These are phyloP conservation scores for Trichosanthes cucumerina DNA, from an alignment of 306 rosid species.

Conservation along the genomic window DNA sequence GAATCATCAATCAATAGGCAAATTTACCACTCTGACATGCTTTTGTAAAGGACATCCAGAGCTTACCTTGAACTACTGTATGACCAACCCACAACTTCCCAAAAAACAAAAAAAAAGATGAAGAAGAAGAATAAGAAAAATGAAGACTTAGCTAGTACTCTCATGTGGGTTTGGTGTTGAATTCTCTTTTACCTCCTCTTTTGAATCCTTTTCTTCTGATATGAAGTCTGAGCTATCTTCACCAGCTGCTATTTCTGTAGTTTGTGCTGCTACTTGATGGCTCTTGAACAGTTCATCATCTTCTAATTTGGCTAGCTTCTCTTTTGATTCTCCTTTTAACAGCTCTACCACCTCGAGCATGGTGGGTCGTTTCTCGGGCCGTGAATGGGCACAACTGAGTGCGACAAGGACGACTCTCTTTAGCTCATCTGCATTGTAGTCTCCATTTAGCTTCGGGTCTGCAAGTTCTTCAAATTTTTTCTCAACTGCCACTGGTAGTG, in stretches of 20 bases:
- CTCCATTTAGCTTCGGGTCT: constrained; percentile 73
- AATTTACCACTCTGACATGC: neutral
- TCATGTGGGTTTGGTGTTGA: constrained; percentile 16
- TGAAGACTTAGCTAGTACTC: neutral
- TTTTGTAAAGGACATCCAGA: neutral
- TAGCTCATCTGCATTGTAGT: constrained; percentile 65
- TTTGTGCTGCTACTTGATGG: constrained; percentile 20
- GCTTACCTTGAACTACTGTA: neutral
- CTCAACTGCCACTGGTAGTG: constrained; percentile 69
- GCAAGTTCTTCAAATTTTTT: constrained; percentile 50
- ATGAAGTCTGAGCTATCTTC: constrained; percentile 72
- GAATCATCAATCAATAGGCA: neutral
- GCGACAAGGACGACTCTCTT: constrained; percentile 67
- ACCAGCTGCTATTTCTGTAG: constrained; percentile 28
- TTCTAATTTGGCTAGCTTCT: constrained; percentile 48
- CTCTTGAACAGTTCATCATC: constrained; percentile 50
- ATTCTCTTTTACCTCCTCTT: constrained; percentile 28
- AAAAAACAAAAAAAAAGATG: neutral
- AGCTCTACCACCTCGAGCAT: constrained; percentile 74
- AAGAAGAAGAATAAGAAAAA: neutral
- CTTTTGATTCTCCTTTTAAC: constrained; percentile 68
- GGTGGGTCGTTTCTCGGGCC: constrained; percentile 69
- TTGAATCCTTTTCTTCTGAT: constrained; percentile 51
- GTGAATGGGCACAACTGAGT: constrained; percentile 51
- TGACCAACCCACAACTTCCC: neutral